Conservation (phyloP, 2,329 filamentous ascomycete species). For the Myrmaecium sp. region DNA sequence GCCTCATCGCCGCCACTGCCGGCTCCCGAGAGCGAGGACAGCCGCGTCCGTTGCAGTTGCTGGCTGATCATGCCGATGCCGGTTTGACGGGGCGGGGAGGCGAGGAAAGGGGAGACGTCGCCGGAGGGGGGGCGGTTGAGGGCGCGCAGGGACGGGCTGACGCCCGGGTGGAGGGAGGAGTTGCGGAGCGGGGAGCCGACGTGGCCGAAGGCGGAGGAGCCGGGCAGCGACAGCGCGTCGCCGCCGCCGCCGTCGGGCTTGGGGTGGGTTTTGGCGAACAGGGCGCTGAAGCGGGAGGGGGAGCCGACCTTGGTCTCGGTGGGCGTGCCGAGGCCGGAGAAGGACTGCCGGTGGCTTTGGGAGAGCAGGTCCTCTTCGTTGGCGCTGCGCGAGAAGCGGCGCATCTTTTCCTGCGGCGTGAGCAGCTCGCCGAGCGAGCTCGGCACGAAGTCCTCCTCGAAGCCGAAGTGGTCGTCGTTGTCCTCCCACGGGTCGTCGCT, state of each 20-base stretch:
- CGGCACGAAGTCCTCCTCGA: constrained; percentile 81
- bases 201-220: constrained; percentile 36
- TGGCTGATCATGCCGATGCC: constrained; percentile 46
- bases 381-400: constrained; percentile 41
- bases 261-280: constrained; percentile 35
- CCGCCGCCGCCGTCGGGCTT: constrained; percentile 32
- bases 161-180: constrained; percentile 33
- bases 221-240: constrained; percentile 17
- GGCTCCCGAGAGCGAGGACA: constrained; percentile 14
- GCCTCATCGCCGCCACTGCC: too few relatives aligned
- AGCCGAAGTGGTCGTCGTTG: constrained; percentile 51
- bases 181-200: constrained; percentile 51
- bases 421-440: constrained; percentile 47
- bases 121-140: constrained; percentile 30
- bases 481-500: too few relatives aligned
- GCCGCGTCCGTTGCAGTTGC: constrained; percentile 31
- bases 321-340: constrained; percentile 31
- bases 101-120: constrained; percentile 33
- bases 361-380: constrained; percentile 34
- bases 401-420: constrained; percentile 42
- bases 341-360: constrained; percentile 27
- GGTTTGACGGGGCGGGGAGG: constrained; percentile 38
- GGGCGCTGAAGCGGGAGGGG: constrained; percentile 43
- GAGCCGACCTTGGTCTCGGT: constrained; percentile 31
- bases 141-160: constrained; percentile 34